These are phyloP conservation scores for Allium cepa DNA, from an alignment of 106 monocot genomes.

Conservation along the genomic window DNA sequence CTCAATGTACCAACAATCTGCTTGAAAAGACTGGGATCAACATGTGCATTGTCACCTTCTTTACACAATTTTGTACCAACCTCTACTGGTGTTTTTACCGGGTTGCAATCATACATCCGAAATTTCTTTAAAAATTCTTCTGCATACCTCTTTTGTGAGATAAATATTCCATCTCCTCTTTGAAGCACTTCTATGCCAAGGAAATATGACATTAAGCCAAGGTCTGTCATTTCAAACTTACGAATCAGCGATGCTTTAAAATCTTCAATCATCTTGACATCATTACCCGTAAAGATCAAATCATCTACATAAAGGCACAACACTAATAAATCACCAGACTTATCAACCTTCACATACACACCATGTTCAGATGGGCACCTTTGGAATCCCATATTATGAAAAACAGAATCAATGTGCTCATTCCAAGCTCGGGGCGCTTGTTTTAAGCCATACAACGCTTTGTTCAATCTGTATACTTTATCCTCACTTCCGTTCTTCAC, in stretches of 20 bases:
- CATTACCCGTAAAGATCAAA: conserved; percentile 1
- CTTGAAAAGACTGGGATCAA: neutral
- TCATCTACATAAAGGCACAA: conserved; percentile 4
- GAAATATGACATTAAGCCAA: conserved; percentile 1
- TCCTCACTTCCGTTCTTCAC: no score
- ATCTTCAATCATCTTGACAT: neutral
- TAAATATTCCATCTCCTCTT: neutral
- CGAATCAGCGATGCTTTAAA: neutral
- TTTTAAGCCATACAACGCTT: neutral
- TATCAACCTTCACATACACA: neutral
- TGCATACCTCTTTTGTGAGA: conserved; percentile 8
- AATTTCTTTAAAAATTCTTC: neutral
- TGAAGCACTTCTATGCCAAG: neutral
- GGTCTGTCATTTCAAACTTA: conserved; percentile 9
- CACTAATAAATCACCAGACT: neutral
- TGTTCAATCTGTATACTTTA: conserved; percentile 1
- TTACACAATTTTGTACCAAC: neutral
- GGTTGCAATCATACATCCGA: neutral
- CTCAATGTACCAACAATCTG: neutral
- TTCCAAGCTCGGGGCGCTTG: neutral
- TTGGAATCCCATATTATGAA: neutral
- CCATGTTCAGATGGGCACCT: neutral
- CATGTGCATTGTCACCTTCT: neutral
- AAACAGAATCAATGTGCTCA: neutral
- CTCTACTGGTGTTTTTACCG: conserved; percentile 1